A percentile compares a stretch with the other conserved stretches of the same genome.
Evolutionary conservation across 2,329 filamentous ascomycete species (phyloP).

Genomic region (Elsinoe batatas): DNA sequence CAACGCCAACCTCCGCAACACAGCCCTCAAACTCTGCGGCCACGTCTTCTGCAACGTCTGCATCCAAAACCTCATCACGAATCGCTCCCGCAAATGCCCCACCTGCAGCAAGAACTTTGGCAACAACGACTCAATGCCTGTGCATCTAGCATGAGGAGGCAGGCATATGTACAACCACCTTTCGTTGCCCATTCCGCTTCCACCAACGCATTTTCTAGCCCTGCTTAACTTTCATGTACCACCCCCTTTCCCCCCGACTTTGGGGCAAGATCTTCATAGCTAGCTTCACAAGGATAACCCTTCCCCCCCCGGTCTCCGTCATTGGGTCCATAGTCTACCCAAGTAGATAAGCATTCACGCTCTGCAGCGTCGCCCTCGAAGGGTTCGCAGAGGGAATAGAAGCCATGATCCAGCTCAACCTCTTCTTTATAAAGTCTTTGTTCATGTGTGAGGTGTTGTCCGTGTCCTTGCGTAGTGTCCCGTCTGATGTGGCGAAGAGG

Average conservation of each 20-base stretch:
- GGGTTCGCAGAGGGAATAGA: conserved; percentile 73
- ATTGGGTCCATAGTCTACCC: conserved; percentile 15
- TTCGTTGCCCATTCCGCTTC: not conserved
- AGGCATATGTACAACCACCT: not conserved
- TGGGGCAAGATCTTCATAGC: not conserved
- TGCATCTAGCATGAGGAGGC: conserved; percentile 23
- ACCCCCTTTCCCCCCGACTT: not conserved
- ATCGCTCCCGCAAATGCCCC: conserved; percentile 89
- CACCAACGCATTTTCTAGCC: not conserved
- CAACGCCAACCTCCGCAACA: conserved; percentile 88
- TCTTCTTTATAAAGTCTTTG: conserved; percentile 67
- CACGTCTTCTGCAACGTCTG: conserved; percentile 90
- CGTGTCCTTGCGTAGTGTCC: conserved; percentile 28
- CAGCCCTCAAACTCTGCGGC: conserved; percentile 83
- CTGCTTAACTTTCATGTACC: not conserved
- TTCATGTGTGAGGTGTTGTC: conserved; percentile 31
- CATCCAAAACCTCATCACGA: conserved; percentile 78
- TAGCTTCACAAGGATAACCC: not conserved
- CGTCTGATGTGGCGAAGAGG: conserved; percentile 57
- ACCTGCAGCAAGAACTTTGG: conserved; percentile 90
- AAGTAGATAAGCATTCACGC: conserved; percentile 86
- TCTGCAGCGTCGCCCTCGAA: conserved; percentile 74
- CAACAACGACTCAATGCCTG: conserved; percentile 72
- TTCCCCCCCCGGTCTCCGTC: too few relatives aligned
- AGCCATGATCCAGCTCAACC: conserved; percentile 73